Percentiles rank a stretch among this genome's conserved stretches.
These are phyloP conservation scores for Daldinia grandis DNA, from an alignment of 495 filamentous ascomycete species.

Conservation along the genomic window DNA sequence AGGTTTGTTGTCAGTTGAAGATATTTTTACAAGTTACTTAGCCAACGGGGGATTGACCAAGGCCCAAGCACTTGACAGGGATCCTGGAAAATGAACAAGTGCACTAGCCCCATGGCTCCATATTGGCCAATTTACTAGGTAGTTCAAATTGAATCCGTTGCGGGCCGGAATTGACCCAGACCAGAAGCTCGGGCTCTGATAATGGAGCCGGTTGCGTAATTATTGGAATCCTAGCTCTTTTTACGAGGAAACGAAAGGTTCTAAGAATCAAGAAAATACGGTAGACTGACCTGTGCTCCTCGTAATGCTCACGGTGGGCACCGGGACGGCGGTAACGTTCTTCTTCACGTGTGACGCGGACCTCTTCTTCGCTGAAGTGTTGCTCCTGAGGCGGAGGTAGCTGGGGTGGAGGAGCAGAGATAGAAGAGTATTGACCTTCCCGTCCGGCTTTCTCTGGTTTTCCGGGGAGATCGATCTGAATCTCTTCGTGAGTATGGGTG, in stretches of 20 bases:
- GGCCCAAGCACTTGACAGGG: conserved; percentile 25
- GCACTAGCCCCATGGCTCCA: conserved; percentile 14
- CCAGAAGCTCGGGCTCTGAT: neutral
- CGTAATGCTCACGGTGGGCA: conserved; percentile 62
- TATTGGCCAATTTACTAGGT: conserved; percentile 28
- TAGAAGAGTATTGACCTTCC: conserved; percentile 84
- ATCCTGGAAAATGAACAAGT: conserved; percentile 6
- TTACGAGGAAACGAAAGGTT: neutral
- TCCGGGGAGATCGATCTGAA: conserved; percentile 81
- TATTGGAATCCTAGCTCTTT: neutral
- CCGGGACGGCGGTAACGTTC: conserved; percentile 71
- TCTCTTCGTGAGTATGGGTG: conserved; percentile 81
- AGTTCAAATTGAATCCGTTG: conserved; percentile 24
- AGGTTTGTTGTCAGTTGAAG: conserved; percentile 39
- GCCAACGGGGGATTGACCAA: conserved; percentile 22
- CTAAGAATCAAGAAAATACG: neutral
- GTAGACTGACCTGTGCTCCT: conserved; percentile 57
- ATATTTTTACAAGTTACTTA: conserved; percentile 35
- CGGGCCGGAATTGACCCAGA: conserved; percentile 21
- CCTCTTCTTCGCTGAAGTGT: conserved; percentile 81
- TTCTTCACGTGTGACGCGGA: conserved; percentile 75
- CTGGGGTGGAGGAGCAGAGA: conserved; percentile 65
- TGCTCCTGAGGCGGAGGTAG: conserved; percentile 71
- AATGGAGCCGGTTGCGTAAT: conserved; percentile 3
- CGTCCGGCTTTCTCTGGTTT: conserved; percentile 76